phyloP scores from a whole-genome alignment of 371 early-diverging fungal species.

The Gilbertella persicaria region DNA sequence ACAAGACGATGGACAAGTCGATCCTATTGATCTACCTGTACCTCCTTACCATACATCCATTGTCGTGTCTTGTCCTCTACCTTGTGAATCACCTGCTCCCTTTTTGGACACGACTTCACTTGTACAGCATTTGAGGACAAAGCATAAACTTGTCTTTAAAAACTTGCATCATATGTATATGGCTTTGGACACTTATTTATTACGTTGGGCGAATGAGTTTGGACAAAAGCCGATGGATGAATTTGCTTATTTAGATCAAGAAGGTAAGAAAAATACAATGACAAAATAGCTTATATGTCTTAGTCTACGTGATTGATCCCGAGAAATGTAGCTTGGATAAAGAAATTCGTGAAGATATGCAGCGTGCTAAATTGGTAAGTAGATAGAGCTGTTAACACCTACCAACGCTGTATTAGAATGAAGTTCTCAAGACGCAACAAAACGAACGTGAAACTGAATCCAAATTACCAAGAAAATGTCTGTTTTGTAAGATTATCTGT shows the following conservation, averaged over 20 bases:
- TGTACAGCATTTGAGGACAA: constrained; percentile 65
- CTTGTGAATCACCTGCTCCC: constrained; percentile 52
- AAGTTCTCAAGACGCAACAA: constrained; percentile 79
- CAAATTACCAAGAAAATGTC: constrained; percentile 76
- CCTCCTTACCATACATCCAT: constrained; percentile 68
- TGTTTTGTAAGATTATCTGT: constrained; percentile 86
- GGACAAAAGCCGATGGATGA: constrained; percentile 31
- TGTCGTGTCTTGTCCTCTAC: constrained; percentile 57
- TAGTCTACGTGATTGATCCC: constrained; percentile 68
- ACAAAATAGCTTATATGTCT: not conserved
- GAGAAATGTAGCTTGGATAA: constrained; percentile 62
- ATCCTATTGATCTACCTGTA: constrained; percentile 48
- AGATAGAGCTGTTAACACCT: not conserved
- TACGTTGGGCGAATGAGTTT: constrained; percentile 67
- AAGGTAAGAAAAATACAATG: not conserved
- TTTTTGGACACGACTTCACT: constrained; percentile 69
- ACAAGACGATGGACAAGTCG: constrained; percentile 47
- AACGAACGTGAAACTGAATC: constrained; percentile 76
- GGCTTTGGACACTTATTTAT: constrained; percentile 76
- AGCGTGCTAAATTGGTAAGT: constrained; percentile 68
- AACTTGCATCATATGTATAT: constrained; percentile 83
- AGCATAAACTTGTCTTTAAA: constrained; percentile 68
- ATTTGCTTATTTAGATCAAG: constrained; percentile 17
- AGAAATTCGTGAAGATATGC: constrained; percentile 72
- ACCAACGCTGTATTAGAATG: constrained; percentile 46